Conservation (phyloP, 2,329 filamentous ascomycete genomes). For the Penicillium frequentans region DNA sequence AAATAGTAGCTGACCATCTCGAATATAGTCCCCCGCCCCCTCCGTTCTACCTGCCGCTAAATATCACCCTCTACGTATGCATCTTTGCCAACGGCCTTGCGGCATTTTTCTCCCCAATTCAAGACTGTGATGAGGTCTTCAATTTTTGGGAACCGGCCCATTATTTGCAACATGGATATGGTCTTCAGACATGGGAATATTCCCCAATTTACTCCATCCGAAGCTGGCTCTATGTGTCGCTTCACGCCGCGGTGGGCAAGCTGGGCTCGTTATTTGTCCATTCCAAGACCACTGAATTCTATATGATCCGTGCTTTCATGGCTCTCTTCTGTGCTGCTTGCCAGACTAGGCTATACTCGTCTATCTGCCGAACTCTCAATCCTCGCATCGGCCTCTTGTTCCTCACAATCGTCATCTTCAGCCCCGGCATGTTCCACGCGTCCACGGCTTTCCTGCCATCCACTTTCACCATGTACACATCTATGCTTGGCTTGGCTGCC, state of each 20-base stretch:
- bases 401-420: constrained; percentile 71
- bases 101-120: constrained; percentile 82
- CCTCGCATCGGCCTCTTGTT: constrained; percentile 84
- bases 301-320: constrained; percentile 74
- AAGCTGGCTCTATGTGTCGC: constrained; percentile 84
- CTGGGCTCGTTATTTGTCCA: constrained; percentile 58
- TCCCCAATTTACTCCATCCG: constrained; percentile 92
- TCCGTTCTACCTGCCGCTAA: constrained; percentile 67
- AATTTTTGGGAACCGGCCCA: constrained; percentile 99
- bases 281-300: constrained; percentile 69
- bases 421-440: constrained; percentile 91
- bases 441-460: constrained; percentile 85
- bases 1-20: neutral
- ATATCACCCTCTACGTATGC: constrained; percentile 78
- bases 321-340: constrained; percentile 76
- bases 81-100: constrained; percentile 71
- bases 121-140: constrained; percentile 98
- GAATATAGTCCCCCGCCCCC: constrained; percentile 30
- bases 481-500: constrained; percentile 78
- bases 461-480: constrained; percentile 94
- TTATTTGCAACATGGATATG: constrained; percentile 89
- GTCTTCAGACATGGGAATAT: constrained; percentile 98
- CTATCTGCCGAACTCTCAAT: constrained; percentile 74
- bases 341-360: constrained; percentile 78
- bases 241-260: constrained; percentile 74